Evolutionary conservation across 768 basidiomycete genomes (phyloP).

Genomic region (Tulasnella sp.): DNA sequence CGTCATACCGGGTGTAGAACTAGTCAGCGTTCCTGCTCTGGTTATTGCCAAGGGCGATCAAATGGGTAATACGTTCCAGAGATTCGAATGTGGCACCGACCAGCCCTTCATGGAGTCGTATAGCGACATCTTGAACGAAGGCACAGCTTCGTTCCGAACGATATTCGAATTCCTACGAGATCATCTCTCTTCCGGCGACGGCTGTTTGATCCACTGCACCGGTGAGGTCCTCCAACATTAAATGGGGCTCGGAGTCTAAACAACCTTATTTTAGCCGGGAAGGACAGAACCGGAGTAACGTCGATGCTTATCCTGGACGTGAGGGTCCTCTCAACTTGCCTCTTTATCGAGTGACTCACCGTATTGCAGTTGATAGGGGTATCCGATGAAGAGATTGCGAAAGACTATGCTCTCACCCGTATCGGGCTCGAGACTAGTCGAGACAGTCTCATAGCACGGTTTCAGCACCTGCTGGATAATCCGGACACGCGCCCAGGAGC

Average conservation of each 20-base stretch:
- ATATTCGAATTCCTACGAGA: conserved; percentile 74
- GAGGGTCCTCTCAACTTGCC: neutral
- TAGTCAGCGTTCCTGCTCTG: conserved; percentile 21
- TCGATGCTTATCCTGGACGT: conserved; percentile 22
- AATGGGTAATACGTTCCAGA: neutral
- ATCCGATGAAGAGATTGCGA: conserved; percentile 57
- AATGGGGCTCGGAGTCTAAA: neutral
- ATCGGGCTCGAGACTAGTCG: conserved; percentile 77
- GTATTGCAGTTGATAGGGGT: conserved; percentile 64
- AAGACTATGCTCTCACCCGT: conserved; percentile 73
- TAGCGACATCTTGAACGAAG: conserved; percentile 74
- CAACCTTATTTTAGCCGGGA: conserved; percentile 53
- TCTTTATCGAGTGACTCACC: neutral
- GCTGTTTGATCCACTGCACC: conserved; percentile 74
- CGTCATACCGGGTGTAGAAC: conserved; percentile 56
- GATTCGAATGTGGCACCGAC: conserved; percentile 14
- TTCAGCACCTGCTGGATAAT: conserved; percentile 26
- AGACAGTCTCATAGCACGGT: conserved; percentile 55
- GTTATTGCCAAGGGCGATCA: conserved; percentile 12
- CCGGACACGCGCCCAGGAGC: conserved; percentile 69
- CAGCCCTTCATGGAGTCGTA: conserved; percentile 66
- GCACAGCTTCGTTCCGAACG: conserved; percentile 60
- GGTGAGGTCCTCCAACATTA: conserved; percentile 37
- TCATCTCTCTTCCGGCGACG: conserved; percentile 50
- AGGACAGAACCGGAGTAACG: conserved; percentile 62